Evolutionary conservation across 108 stramenopile genomes (phyloP).

Genomic region (Skeletonema tropicum): DNA sequence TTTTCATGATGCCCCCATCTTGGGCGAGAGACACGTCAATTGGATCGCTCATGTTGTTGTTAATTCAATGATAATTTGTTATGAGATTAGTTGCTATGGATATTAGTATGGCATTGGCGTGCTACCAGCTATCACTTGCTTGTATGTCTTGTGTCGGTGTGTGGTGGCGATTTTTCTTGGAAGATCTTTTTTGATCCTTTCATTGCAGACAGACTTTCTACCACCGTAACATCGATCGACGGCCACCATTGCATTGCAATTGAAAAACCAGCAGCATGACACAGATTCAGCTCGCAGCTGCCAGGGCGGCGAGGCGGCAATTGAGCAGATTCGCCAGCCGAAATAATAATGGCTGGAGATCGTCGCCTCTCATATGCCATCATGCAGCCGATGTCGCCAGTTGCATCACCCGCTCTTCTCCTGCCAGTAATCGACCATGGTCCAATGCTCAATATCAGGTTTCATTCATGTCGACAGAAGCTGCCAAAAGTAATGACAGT

Average conservation of each 20-base stretch:
- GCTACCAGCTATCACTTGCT: no score
- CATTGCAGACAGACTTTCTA: no score
- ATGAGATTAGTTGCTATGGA: no score
- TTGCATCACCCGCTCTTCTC: neutral
- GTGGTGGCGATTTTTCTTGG: neutral
- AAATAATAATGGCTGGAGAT: neutral
- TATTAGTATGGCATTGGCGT: neutral
- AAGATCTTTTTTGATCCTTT: no score
- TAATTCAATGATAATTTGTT: neutral
- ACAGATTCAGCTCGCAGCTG: slow-evolving; percentile 1
- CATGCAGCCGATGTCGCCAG: neutral
- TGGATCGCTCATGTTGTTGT: slow-evolving; percentile 12
- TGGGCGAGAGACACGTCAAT: slow-evolving; percentile 85
- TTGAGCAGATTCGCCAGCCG: neutral
- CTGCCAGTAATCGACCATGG: neutral
- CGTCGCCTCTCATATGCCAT: neutral
- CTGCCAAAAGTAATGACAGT: neutral
- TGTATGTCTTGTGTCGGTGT: neutral
- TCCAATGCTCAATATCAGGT: slow-evolving; percentile 7
- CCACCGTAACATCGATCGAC: no score
- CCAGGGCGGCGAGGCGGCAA: neutral
- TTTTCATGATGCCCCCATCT: slow-evolving; percentile 91
- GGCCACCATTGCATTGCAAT: no score
- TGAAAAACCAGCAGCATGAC: neutral
- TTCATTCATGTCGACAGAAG: slow-evolving; percentile 17